Evolutionary conservation across 352 stramenopile genomes (phyloP), one percentile per base, ranked within the genome.

Genomic region (Globisporangium canariense): DNA sequence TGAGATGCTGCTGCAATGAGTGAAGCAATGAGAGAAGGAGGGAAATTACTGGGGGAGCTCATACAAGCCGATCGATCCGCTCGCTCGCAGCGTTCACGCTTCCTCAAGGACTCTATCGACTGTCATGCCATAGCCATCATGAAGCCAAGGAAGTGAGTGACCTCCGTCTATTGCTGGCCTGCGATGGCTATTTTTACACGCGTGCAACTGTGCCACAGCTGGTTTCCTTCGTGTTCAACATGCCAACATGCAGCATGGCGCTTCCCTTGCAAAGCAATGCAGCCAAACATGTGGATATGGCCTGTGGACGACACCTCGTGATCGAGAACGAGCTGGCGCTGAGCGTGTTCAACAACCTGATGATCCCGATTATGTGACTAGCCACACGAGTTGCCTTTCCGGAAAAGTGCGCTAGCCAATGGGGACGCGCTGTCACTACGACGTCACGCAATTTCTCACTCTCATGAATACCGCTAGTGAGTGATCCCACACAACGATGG

Each of bases 161-260:
- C 25, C 25, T 28, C 25, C 25, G 25, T 28, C 25, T 28, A 28
- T 28, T 25, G 22, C 22, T 25, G 22, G 22, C 1, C 22, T n/a
- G 30, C 50, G 28, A 4, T 47, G 41, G 16, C 51, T 57, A 57
- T 57, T 43, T 57, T 43, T 57, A 43, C 28, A 57, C 30, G 46
- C n/a, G 28, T 57, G 51, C 28, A 41, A 30, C 51, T 30, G 41
- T 28, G 28, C 28, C 18, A 11, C 51, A 58, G 51, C 51, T 58
- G 18, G 18, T 43, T 57, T 41, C 28, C 28, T 41, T 57, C 51
- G 41, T 57, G 28, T 57, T 58, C 51, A 58, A 43, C 51, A 30
- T 43, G 51, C 30, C 30, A 40, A 7, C 28, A 18, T 6, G 18
- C 22, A 22, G 25, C 45, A 51, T 51, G 45, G 45, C 34, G 34